Percentiles rank a stretch among this genome's conserved stretches.
Evolutionary conservation across 352 stramenopile species (phyloP).

Genomic region (Phytopythium helicoides): DNA sequence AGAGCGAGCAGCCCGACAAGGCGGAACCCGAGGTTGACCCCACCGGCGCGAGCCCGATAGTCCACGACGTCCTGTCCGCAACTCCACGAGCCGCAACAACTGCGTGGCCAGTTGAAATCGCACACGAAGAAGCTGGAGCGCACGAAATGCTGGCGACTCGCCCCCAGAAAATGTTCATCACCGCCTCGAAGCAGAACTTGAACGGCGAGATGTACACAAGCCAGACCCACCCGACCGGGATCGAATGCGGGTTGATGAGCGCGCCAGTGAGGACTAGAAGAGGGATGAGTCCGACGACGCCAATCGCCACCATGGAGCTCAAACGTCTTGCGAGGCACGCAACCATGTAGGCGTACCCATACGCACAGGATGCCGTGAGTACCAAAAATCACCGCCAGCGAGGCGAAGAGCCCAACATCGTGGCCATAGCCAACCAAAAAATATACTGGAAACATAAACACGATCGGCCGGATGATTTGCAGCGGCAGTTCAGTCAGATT

Average conservation of each 20-base stretch:
- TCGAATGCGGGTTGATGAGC: slow-evolving; percentile 19
- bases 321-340: slow-evolving; percentile 12
- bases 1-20: too few relatives aligned
- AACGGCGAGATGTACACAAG: too few relatives aligned
- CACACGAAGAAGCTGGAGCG: too few relatives aligned
- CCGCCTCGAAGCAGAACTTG: too few relatives aligned
- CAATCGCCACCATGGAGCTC: slow-evolving; percentile 12
- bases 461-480: slow-evolving; percentile 15
- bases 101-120: too few relatives aligned
- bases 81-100: too few relatives aligned
- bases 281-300: slow-evolving; percentile 15
- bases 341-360: slow-evolving; percentile 19
- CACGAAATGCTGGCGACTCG: slow-evolving; percentile 15
- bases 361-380: slow-evolving; percentile 12
- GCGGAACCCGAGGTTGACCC: too few relatives aligned
- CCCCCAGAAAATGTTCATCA: too few relatives aligned
- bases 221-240: slow-evolving; percentile 17
- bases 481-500: slow-evolving; percentile 21
- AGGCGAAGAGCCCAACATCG: slow-evolving; percentile 8
- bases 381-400: slow-evolving; percentile 17
- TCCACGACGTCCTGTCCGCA: too few relatives aligned
- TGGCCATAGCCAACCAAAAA: slow-evolving; percentile 17
- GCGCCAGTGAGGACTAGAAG: slow-evolving; percentile 22
- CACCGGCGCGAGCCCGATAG: too few relatives aligned
- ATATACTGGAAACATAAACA: slow-evolving; percentile 19